Evolutionary conservation across 2,329 filamentous ascomycete genomes (phyloP).

Genomic region (Fusarium chlamydosporum): DNA sequence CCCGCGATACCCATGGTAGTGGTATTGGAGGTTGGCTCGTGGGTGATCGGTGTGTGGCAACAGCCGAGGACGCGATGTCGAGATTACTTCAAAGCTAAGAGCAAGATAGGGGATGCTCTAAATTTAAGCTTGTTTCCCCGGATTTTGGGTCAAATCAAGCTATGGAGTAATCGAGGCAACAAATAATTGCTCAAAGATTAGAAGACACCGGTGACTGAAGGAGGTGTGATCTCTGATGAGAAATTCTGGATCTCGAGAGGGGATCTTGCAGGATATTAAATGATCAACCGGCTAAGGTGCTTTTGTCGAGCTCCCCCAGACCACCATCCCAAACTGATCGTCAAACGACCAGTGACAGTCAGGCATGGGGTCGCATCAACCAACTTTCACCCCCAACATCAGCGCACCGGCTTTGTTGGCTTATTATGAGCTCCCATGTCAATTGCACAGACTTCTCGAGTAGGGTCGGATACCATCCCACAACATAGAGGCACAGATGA

Average conservation of each 20-base stretch:
- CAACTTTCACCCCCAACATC: slow-evolving; percentile 40
- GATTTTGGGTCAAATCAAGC: slow-evolving; percentile 20
- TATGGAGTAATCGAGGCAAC: slow-evolving; percentile 18
- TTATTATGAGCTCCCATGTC: slow-evolving; percentile 42
- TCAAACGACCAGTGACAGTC: slow-evolving; percentile 28
- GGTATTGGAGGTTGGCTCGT: slow-evolving; percentile 20
- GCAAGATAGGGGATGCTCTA: slow-evolving; percentile 21
- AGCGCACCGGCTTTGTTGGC: slow-evolving; percentile 42
- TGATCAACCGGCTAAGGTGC: slow-evolving; percentile 37
- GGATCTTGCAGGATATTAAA: slow-evolving; percentile 46
- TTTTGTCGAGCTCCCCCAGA: slow-evolving; percentile 34
- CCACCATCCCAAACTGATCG: slow-evolving; percentile 35
- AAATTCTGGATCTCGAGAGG: slow-evolving; percentile 35
- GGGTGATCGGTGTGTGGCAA: slow-evolving; percentile 15
- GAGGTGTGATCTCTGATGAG: slow-evolving; percentile 30
- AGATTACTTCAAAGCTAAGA: slow-evolving; percentile 12
- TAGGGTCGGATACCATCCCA: slow-evolving; percentile 10
- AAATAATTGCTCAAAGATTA: slow-evolving; percentile 19
- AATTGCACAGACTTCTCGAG: slow-evolving; percentile 22
- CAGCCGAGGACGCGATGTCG: slow-evolving; percentile 10
- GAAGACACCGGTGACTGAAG: slow-evolving; percentile 29
- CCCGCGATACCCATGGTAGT: slow-evolving; percentile 57
- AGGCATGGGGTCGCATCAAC: slow-evolving; percentile 44
- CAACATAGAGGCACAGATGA: slow-evolving; percentile 27
- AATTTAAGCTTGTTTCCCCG: slow-evolving; percentile 45